Evolutionary conservation across 805 yeast genomes (phyloP), one percentile per base, ranked within the genome.

Genomic region (Yamadazyma paraphyllophila): DNA sequence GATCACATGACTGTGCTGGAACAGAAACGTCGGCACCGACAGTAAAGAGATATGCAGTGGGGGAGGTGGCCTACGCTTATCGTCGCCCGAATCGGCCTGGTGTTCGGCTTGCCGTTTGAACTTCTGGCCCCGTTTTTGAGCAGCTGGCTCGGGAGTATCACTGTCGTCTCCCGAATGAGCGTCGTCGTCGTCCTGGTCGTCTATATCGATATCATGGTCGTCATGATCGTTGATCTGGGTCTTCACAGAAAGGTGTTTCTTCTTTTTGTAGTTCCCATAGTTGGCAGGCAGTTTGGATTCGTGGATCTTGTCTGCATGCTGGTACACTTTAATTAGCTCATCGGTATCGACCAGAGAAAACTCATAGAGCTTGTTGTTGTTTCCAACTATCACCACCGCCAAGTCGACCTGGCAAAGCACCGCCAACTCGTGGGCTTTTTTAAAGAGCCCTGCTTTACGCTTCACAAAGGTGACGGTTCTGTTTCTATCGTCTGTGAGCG

Each of bases 321-420:
- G 46, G 46, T 67, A 68, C 3, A 50, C 56, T 13, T 55, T 49
- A 16, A 63, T 50, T 2, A 63, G 35, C 24, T 61, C 63, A 26
- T 61, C 58, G 13, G 89, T 76, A 49, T 83, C 81, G 13, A 83
- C 82, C 3, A 95, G 82, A 7, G 90, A 78, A 60, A 83, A 92
- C 67, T 92, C 96, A 61, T 87, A 90, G 17, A 90, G 78, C 57
- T 85, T 86, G 58, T 88, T 83, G 63, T 83, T 90, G 56, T 81
- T 81, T 14, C 96, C 96, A 31, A 90, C 73, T 20, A 92, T 89
- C 12, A 92, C 82, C 26, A 92, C 92, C 1, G 98, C 95, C 26
- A 94, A 75, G 59, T 92, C 98, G 5, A 90, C 96, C 51, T 89
- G 91, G 65, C 98, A 92, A 33, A 92, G 74, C 9, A 92, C 92